phyloP scores from a whole-genome alignment of 495 filamentous ascomycete genomes.

The Neurospora sp. region DNA sequence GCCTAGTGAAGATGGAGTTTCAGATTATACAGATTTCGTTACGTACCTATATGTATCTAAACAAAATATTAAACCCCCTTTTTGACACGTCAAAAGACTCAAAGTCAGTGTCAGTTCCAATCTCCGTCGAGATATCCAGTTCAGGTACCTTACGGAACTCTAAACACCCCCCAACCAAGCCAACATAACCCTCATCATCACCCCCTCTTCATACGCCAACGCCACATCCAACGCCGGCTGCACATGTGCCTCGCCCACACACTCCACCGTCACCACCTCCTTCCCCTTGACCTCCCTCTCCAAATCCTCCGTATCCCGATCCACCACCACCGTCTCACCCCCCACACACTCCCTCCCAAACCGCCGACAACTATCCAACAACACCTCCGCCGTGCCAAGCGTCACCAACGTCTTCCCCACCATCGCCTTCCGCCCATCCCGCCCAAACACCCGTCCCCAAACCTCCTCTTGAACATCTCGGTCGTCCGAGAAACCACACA shows the following conservation, averaged over 20 bases:
- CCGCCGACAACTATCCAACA: slow-evolving; percentile 8
- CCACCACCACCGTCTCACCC: neutral
- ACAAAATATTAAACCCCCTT: too few species aligned
- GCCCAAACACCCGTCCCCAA: slow-evolving; percentile 4
- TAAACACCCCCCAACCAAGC: slow-evolving; percentile 10
- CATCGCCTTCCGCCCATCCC: neutral
- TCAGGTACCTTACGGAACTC: too few species aligned
- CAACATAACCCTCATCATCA: slow-evolving; percentile 5
- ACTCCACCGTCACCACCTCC: slow-evolving; percentile 8
- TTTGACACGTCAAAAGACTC: too few species aligned
- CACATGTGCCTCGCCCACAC: slow-evolving; percentile 12
- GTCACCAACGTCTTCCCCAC: slow-evolving; percentile 9
- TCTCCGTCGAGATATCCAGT: too few species aligned
- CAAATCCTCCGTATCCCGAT: neutral
- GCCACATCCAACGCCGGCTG: slow-evolving; percentile 9
- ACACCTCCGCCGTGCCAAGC: slow-evolving; percentile 10
- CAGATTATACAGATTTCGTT: too few species aligned
- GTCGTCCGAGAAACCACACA: neutral
- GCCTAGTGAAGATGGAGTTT: too few species aligned
- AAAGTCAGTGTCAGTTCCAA: too few species aligned
- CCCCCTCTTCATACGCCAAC: slow-evolving; percentile 7
- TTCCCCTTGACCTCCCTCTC: neutral
- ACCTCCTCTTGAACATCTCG: neutral
- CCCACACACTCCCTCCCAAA: slow-evolving; percentile 2
- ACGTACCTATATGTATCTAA: too few species aligned